Evolutionary conservation across 495 filamentous ascomycete species (phyloP).

Genomic region (Neurospora sp.): DNA sequence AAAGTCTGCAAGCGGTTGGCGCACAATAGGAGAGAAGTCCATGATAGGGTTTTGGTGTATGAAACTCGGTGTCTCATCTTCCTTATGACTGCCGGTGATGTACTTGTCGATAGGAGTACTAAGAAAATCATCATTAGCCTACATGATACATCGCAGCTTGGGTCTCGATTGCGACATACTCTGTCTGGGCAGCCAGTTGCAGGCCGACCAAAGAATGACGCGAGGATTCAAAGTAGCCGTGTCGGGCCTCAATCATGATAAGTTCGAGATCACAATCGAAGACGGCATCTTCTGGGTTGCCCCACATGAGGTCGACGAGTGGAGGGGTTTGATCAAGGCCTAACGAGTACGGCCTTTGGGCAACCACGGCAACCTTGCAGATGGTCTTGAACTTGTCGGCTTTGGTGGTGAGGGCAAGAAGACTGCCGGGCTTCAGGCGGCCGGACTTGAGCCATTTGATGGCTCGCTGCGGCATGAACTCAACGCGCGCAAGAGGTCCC

Average conservation of each 20-base stretch:
- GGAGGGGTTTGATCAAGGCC: conserved; percentile 55
- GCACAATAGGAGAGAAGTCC: conserved; percentile 25
- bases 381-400: conserved; percentile 53
- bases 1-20: conserved; percentile 15
- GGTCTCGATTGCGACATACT: conserved; percentile 23
- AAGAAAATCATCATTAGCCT: background rate
- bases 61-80: conserved; percentile 23
- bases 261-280: conserved; percentile 63
- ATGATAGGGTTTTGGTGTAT: conserved; percentile 20
- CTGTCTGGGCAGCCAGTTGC: conserved; percentile 55
- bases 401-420: conserved; percentile 60
- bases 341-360: conserved; percentile 50
- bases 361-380: conserved; percentile 64
- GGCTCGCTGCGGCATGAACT: conserved; percentile 59
- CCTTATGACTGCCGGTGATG: conserved; percentile 29
- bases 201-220: conserved; percentile 63
- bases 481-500: conserved; percentile 56
- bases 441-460: conserved; percentile 71
- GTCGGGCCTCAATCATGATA: conserved; percentile 66
- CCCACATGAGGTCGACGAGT: conserved; percentile 69
- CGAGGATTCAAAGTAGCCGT: conserved; percentile 63
- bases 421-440: conserved; percentile 54
- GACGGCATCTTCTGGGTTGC: conserved; percentile 42
- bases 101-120: conserved; percentile 28
- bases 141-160: too few species aligned